Base-by-base conservation (phyloP, 2,329 filamentous ascomycete species). In the Paracamarosporium sp. region DNA sequence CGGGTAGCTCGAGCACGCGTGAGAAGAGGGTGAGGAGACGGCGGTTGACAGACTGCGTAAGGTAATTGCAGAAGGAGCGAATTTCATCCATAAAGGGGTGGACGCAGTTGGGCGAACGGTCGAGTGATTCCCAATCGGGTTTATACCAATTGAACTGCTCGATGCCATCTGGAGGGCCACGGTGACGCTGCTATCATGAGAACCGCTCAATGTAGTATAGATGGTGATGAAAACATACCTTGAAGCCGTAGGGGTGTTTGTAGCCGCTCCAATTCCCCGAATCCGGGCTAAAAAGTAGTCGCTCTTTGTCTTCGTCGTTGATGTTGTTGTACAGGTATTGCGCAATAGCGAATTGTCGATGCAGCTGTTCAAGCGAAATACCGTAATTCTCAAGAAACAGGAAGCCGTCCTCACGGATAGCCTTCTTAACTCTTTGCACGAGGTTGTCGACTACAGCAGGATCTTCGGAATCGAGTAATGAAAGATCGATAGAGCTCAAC, bases 111-210 rank as follows among this genome's bases (percentile, higher is more conserved):
- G 82, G 82, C 0, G 78, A 71, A 7, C 79, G 84, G 46, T 76
- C 66, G 22, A 70, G 60, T 55, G 80, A 70, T 57, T 78, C 70
- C 77, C 79, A 83, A 45, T 84, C 81, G 1, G 67, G 67, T 24
- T 74, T 78, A 70, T 84, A 84, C 77, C 79, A 84, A 69, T 84
- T 84, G 70, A 84, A 85, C 57, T 84, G 82, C 60, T 85, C 82
- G 53, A 84, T 84, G 3, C 81, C 82, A 62, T 84, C 82, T 15
- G 75, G 66, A 12, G 73, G 64, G 1, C 79, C 81, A 1, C 73
- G 76, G 36, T 79, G 68, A 44, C 81, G 61, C 62, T 67, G 28
- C 27, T n/a, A 38, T 7, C 48, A 31, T 56, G 15, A 56, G 30
- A 20, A 31, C 46, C 1, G 13, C 5, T n/a, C 9, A 13, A 35